Evolutionary conservation across 768 basidiomycete genomes (phyloP).

Genomic region (Suillus tomentosus): DNA sequence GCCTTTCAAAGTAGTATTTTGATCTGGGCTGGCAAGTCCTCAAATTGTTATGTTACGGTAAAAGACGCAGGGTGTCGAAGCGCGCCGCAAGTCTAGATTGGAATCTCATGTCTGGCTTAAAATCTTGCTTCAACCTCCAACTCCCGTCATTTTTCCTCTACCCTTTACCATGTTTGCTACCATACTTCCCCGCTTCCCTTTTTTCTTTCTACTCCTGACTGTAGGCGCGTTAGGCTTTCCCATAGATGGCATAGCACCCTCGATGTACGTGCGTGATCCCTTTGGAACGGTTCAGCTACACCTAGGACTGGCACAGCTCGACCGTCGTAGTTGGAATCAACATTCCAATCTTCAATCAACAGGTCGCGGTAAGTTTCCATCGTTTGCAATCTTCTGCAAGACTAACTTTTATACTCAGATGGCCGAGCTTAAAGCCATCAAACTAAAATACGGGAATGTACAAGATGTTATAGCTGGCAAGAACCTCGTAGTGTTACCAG

Average conservation of each 20-base stretch:
- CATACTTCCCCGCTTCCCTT: conserved; percentile 13
- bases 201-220: conserved; percentile 17
- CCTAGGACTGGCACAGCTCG: conserved; percentile 1
- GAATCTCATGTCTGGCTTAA: not conserved
- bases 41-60: not conserved
- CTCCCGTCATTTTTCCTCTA: not conserved
- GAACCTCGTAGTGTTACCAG: not conserved
- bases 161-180: not conserved
- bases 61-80: not conserved
- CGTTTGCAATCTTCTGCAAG: not conserved
- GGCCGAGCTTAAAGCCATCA: not conserved
- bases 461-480: not conserved
- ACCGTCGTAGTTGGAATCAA: not conserved
- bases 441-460: not conserved
- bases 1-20: not conserved
- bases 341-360: not conserved
- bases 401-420: not conserved
- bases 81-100: not conserved
- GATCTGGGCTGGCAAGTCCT: not conserved
- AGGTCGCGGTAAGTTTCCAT: not conserved
- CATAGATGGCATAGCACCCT: not conserved
- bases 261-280: not conserved
- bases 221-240: conserved; percentile 17
- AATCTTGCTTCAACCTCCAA: conserved; percentile 24
- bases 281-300: not conserved